A percentile compares a stretch with the other conserved stretches of the same genome.
phyloP scores from a whole-genome alignment of 495 filamentous ascomycete genomes.

The Talaromyces thailandensis region DNA sequence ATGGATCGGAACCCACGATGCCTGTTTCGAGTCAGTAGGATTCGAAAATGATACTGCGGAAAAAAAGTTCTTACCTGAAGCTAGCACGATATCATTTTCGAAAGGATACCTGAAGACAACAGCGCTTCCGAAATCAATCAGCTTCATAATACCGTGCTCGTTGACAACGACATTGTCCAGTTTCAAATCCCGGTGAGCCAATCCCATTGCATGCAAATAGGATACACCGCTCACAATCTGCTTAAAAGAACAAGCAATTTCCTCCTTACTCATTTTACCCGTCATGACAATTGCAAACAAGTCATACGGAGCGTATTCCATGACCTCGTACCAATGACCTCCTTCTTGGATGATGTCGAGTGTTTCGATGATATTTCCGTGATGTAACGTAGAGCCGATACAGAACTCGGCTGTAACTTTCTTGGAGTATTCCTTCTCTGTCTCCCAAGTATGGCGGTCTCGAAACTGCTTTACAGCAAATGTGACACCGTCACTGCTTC shows the following conservation, averaged over 20 bases:
- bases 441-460: constrained; percentile 86
- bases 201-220: constrained; percentile 93
- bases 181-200: constrained; percentile 94
- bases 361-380: constrained; percentile 98
- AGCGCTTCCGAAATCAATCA: constrained; percentile 98
- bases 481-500: constrained; percentile 78
- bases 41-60: not conserved
- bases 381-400: constrained; percentile 92
- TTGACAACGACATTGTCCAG: constrained; percentile 98
- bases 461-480: constrained; percentile 98
- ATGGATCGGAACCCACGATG: constrained; percentile 95
- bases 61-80: constrained; percentile 58
- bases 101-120: constrained; percentile 97
- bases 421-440: constrained; percentile 90
- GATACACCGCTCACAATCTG: constrained; percentile 95
- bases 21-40: constrained; percentile 39
- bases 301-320: constrained; percentile 98
- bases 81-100: constrained; percentile 80
- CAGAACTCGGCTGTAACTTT: constrained; percentile 99
- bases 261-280: constrained; percentile 90
- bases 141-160: constrained; percentile 97
- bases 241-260: constrained; percentile 82
- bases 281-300: constrained; percentile 99
- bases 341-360: constrained; percentile 95
- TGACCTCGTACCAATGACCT: constrained; percentile 94